These are phyloP conservation scores for Pulveroboletus sp. DNA, from an alignment of 1,284 basidiomycete genomes.

Conservation along the genomic window DNA sequence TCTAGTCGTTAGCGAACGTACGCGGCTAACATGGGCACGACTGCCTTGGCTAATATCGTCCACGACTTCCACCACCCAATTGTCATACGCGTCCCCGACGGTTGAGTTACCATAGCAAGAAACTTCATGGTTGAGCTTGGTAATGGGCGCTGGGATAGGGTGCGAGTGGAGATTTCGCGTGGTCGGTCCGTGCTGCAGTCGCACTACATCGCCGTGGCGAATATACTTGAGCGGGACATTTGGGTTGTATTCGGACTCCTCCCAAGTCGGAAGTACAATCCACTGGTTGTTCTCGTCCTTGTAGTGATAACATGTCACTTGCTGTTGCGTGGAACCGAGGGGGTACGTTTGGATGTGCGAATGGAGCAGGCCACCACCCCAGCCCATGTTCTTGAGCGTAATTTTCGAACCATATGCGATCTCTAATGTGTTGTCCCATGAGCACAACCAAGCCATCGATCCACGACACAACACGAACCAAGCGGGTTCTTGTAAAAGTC, in stretches of 20 bases:
- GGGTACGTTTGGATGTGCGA: conserved; percentile 97
- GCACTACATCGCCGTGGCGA: conserved; percentile 76
- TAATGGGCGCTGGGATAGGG: conserved; percentile 81
- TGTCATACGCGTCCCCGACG: conserved; percentile 85
- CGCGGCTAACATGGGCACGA: conserved; percentile 60
- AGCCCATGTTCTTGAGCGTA: conserved; percentile 97
- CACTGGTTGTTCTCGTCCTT: conserved; percentile 98
- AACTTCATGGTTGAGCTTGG: conserved; percentile 91
- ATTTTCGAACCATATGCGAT: conserved; percentile 89
- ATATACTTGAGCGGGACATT: conserved; percentile 73
- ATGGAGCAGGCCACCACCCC: conserved; percentile 94
- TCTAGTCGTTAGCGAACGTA: conserved; percentile 90
- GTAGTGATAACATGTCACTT: conserved; percentile 99
- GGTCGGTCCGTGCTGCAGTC: conserved; percentile 82
- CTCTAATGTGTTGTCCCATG: conserved; percentile 49
- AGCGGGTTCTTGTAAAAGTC: conserved; percentile 89
- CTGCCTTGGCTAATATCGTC: conserved; percentile 79
- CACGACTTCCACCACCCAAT: conserved; percentile 94
- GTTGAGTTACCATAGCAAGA: conserved; percentile 90
- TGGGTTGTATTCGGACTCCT: conserved; percentile 64
- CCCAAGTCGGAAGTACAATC: conserved; percentile 81
- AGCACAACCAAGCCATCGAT: not conserved
- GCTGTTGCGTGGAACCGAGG: conserved; percentile 91
- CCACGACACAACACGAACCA: conserved; percentile 45
- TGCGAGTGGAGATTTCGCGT: conserved; percentile 95